Evolutionary conservation across 2,329 filamentous ascomycete genomes (phyloP).

Genomic region (Exserohilum rostratum): DNA sequence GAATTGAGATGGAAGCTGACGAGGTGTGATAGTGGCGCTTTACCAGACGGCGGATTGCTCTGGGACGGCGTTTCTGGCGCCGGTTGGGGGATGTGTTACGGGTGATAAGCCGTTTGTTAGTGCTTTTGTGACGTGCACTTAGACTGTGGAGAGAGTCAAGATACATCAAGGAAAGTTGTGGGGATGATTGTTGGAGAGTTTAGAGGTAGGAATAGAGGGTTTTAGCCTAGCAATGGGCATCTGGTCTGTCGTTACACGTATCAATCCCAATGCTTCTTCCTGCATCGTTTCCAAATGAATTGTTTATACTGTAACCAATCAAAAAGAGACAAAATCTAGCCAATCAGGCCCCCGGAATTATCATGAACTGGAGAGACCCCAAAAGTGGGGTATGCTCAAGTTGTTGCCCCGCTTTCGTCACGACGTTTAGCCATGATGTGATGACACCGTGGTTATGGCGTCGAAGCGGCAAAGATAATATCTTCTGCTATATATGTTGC

Average conservation of each 20-base stretch:
- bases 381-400: constrained; percentile 12
- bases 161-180: background rate
- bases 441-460: constrained; percentile 7
- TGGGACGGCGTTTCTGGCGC: constrained; percentile 7
- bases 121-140: constrained; percentile 12
- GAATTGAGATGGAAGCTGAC: background rate
- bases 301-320: no score
- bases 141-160: background rate
- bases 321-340: no score
- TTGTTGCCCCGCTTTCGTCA: constrained; percentile 27
- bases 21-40: constrained; percentile 3
- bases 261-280: background rate
- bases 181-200: no score
- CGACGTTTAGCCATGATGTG: constrained; percentile 11
- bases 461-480: background rate
- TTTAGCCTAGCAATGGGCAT: background rate
- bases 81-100: constrained; percentile 12
- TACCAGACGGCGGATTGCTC: constrained; percentile 9
- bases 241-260: background rate
- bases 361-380: background rate
- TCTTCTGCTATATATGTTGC: background rate
- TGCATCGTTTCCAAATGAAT: no score
- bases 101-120: constrained; percentile 13
- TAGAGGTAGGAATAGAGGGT: background rate
- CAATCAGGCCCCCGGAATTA: background rate